phyloP scores from a whole-genome alignment of 2,329 filamentous ascomycete species.

The Ciborinia camelliae region DNA sequence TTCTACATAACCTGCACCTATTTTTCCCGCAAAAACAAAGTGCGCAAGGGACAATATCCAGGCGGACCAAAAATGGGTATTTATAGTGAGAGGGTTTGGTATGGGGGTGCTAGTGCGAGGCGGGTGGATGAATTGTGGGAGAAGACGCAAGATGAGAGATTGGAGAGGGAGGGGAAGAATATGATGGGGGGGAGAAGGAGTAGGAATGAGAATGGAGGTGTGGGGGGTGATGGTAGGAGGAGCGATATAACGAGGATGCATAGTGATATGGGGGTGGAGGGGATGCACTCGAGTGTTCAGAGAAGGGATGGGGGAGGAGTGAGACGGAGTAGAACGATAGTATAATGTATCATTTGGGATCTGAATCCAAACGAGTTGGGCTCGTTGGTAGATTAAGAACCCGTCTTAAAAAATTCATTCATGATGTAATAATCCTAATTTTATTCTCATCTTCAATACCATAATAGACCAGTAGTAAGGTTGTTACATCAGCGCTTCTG shows the following conservation, averaged over 20 bases:
- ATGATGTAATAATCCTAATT: background rate
- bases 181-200: background rate
- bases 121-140: conserved; percentile 26
- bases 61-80: conserved; percentile 60
- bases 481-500: background rate
- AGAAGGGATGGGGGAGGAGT: background rate
- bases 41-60: conserved; percentile 50
- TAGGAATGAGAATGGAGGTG: background rate
- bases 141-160: conserved; percentile 17
- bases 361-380: background rate
- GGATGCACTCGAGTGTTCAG: background rate
- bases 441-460: background rate
- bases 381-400: background rate
- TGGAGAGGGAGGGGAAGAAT: conserved; percentile 6
- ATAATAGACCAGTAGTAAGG: background rate
- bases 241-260: conserved; percentile 6
- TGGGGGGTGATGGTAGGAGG: background rate
- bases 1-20: conserved; percentile 65
- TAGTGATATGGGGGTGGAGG: background rate
- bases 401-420: background rate
- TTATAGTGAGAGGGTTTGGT: conserved; percentile 69
- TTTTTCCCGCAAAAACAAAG: conserved; percentile 64
- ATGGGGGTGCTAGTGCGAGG: conserved; percentile 47
- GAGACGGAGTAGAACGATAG: background rate
- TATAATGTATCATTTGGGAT: background rate